Evolutionary conservation across 2,329 filamentous ascomycete genomes (phyloP), one percentile per base, ranked within the genome.

Genomic region (Pseudocercospora eumusae): DNA sequence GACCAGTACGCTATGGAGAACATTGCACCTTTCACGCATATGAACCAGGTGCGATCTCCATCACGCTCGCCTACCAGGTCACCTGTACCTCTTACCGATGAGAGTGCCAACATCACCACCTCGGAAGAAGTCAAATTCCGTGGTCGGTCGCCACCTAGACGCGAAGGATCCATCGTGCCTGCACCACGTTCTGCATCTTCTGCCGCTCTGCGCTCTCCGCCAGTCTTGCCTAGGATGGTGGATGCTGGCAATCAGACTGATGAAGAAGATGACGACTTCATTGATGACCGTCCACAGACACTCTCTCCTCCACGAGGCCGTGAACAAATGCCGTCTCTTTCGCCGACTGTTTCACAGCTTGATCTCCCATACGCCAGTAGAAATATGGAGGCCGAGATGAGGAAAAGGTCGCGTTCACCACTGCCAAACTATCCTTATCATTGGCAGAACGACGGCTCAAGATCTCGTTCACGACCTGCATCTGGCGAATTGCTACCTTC

Each of bases 111-210:
- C n/a, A 21, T 33, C 18, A 56, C 21, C 28, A 56, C 31, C 10
- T 23, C 56, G 13, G 58, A 63, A 36, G 61, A 63, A 44, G 61
- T 63, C 31, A 60, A 55, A 23, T 63, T 63, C 61, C 61, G 61
- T 40, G 61, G 61, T 40, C 61, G 61, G 4, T 63, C 61, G 9
- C 61, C 61, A 27, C 61, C 61, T 9, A 53, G 61, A 45, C 52
- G 52, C 20, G 45, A 40, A 15, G 56, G 53, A 9, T 33, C n/a
- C 13, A 60, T 53, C 27, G 55, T 23, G 7, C 42, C 58, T 27
- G 61, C 42, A 15, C 61, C 61, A 33, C 61, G 61, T 21, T 63
- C 61, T 11, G 57, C 54, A n/a, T 63, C 61, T 10, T 63, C 61
- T 4, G 61, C 42, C 13, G 61, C 57, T 25, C 40, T 63, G 20